These are phyloP conservation scores for Penicillium bialowiezense DNA, from an alignment of 495 filamentous ascomycete genomes.

Conservation along the genomic window DNA sequence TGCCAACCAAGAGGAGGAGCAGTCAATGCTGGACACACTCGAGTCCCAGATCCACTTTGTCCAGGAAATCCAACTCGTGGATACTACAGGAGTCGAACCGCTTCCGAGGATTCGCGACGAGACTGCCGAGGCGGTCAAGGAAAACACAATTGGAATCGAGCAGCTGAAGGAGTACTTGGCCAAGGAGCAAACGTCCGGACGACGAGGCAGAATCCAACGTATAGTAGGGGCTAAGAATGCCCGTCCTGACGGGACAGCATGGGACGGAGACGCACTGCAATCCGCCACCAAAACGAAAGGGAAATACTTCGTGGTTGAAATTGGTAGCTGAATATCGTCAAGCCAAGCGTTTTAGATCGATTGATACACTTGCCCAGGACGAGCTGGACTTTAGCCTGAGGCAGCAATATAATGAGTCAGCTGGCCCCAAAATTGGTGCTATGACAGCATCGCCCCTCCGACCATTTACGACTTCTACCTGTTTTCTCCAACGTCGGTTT, in stretches of 20 bases:
- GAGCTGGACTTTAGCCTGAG: neutral
- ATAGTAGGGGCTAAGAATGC: constrained; percentile 26
- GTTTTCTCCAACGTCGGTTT: neutral
- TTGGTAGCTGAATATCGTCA: constrained; percentile 24
- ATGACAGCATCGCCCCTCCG: constrained; percentile 9
- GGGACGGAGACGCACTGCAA: constrained; percentile 67
- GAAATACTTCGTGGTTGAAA: constrained; percentile 78
- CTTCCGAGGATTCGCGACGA: constrained; percentile 81
- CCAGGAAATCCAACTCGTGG: constrained; percentile 72
- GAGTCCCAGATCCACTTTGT: constrained; percentile 88
- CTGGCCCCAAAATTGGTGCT: neutral
- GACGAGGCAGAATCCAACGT: constrained; percentile 44
- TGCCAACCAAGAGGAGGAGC: constrained; percentile 52
- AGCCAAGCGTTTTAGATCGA: too few relatives aligned
- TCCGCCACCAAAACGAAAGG: constrained; percentile 64
- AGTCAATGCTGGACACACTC: constrained; percentile 67
- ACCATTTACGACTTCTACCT: constrained; percentile 1
- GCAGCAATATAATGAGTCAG: constrained; percentile 1
- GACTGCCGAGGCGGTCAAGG: constrained; percentile 51
- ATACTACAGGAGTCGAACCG: constrained; percentile 69
- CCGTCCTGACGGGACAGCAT: constrained; percentile 36
- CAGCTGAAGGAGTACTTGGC: constrained; percentile 49
- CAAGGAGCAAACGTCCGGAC: constrained; percentile 53
- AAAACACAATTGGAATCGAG: constrained; percentile 52
- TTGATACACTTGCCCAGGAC: too few relatives aligned